These are phyloP conservation scores for Oryza australiensis DNA, from an alignment of 176 grass and related monocot species.

Conservation along the genomic window DNA sequence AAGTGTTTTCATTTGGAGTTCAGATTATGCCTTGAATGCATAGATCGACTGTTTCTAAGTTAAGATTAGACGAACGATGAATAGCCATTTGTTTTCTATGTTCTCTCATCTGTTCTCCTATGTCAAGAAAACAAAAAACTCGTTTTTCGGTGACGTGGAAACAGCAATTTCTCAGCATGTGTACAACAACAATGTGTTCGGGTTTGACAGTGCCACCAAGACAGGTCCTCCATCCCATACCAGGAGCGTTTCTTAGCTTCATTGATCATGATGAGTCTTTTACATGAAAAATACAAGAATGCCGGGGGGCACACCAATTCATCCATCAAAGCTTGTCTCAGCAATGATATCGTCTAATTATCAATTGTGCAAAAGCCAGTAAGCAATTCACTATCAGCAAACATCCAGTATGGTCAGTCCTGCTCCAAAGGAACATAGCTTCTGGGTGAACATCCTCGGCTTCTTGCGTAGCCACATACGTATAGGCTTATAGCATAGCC, in stretches of 20 bases:
- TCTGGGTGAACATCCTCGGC: conserved; percentile 14
- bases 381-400: background rate
- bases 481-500: background rate
- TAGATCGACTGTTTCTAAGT: background rate
- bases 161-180: no score
- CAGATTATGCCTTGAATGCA: background rate
- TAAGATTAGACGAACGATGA: background rate
- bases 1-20: background rate
- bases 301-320: background rate
- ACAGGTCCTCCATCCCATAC: background rate
- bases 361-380: background rate
- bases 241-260: background rate
- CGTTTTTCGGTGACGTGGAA: no score
- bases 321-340: conserved; percentile 8
- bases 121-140: background rate
- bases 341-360: background rate
- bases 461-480: background rate
- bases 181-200: background rate
- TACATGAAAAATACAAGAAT: conserved; percentile 31
- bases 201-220: background rate
- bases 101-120: no score
- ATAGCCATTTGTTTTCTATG: no score
- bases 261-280: background rate
- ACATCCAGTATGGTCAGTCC: background rate
- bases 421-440: conserved; percentile 10